Evolutionary conservation across 108 stramenopile genomes (phyloP), one percentile per base, ranked within the genome.

Genomic region (Conticribra guillardii): DNA sequence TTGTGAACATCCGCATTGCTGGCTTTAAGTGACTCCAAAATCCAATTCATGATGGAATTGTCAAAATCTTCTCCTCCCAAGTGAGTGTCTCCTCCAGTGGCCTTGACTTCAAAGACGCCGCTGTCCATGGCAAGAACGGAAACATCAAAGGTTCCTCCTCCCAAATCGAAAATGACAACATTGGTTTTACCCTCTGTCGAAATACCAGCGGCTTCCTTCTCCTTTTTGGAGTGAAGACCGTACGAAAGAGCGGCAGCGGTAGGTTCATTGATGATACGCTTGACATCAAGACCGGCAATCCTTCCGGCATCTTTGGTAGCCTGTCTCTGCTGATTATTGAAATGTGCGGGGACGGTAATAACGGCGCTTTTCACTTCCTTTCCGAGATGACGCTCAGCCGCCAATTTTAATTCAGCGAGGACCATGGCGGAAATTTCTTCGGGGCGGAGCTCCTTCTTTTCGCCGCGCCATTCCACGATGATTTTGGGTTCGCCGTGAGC

Each of bases 31-130:
- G 90, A 74, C 54, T 93, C 87, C 49, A 93, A 61, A 64, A 85
- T 87, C 92, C 93, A 92, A 24, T 85, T 76, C 67, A 97, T 85
- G 41, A 96, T 66, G 50, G 85, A 67, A 72, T 95, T 89, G 69
- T 97, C 96, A 44, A 96, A 97, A 86, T 96, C 94, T 85, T 94
- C 93, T n/a, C 94, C 94, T 22, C 94, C 94, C 48, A 94, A 72
- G 59, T 95, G 96, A 23, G 94, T 96, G 72, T 96, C 94, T 27
- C 94, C 94, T 60, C 86, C 89, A 45, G 96, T 96, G 26, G 94
- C 91, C 73, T 91, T 82, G 33, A 96, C 96, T 66, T 95, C 96
- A 60, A 96, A 93, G 0, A 90, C 89, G 11, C 86, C 86, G 18
- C 50, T 56, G 71, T 87, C 82, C 83, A 87, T 85, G 46, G 78